A percentile compares a stretch with the other conserved stretches of the same genome.
Evolutionary conservation across 2,329 filamentous ascomycete species (phyloP).

Genomic region (Apiospora kogelbergensis): DNA sequence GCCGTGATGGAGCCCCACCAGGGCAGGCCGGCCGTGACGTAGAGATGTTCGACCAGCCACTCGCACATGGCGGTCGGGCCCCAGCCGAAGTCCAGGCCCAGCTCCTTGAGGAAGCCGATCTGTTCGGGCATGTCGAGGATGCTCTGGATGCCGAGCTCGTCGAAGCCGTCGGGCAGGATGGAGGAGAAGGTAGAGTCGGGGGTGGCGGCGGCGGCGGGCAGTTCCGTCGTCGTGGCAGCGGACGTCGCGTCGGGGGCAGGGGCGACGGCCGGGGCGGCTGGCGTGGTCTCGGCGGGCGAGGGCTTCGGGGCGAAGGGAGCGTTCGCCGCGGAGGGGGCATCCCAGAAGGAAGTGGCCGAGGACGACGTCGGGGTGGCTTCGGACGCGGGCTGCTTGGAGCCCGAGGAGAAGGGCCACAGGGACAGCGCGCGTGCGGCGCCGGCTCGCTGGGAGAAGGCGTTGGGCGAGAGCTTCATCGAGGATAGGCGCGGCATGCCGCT

Average conservation of each 20-base stretch:
- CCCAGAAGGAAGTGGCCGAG: slow-evolving; percentile 12
- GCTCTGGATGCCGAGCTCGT: slow-evolving; percentile 36
- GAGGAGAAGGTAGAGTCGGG: slow-evolving; percentile 17
- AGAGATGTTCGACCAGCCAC: slow-evolving; percentile 77
- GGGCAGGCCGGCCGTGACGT: slow-evolving; percentile 72
- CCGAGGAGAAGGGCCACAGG: slow-evolving; percentile 31
- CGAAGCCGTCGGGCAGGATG: slow-evolving; percentile 32
- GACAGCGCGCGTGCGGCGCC: slow-evolving; percentile 31
- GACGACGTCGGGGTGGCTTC: slow-evolving; percentile 17
- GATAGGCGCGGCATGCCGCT: slow-evolving; percentile 15
- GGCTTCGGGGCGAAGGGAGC: background rate
- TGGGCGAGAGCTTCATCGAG: slow-evolving; percentile 2
- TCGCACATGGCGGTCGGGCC: slow-evolving; percentile 75
- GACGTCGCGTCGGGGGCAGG: slow-evolving; percentile 31
- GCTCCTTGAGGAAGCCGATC: slow-evolving; percentile 74
- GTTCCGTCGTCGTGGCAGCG: slow-evolving; percentile 11
- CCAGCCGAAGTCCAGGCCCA: slow-evolving; percentile 87
- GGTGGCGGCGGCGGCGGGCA: slow-evolving; percentile 13
- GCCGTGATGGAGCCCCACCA: slow-evolving; percentile 79
- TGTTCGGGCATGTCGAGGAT: slow-evolving; percentile 66
- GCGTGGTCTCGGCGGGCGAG: background rate
- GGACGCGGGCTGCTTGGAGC: slow-evolving; percentile 21
- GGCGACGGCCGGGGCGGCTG: background rate
- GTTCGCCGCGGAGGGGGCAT: background rate
- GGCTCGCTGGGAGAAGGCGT: slow-evolving; percentile 28